These are phyloP conservation scores for Eutrema salsugineum DNA, from an alignment of 441 rosid species.

Conservation along the genomic window DNA sequence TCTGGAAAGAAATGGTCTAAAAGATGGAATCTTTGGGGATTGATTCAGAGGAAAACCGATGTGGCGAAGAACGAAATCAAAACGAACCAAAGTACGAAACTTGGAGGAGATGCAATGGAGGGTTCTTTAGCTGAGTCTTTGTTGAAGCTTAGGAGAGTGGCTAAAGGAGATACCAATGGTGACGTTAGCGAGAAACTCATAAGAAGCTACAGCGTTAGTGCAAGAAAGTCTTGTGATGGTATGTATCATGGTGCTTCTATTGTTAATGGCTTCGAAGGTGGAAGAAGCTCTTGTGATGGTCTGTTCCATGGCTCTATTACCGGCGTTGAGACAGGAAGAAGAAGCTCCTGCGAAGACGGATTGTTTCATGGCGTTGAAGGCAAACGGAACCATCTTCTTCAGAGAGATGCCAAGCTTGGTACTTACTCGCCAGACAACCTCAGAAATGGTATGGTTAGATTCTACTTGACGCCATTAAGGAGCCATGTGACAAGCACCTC, in stretches of 20 bases:
- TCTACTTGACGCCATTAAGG: conserved; percentile 74
- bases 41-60: conserved; percentile 66
- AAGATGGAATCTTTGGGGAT: conserved; percentile 84
- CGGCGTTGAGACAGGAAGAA: conserved; percentile 30
- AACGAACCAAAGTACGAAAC: conserved; percentile 50
- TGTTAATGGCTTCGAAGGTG: conserved; percentile 35
- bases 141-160: conserved; percentile 62
- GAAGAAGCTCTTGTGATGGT: conserved; percentile 49
- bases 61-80: conserved; percentile 57
- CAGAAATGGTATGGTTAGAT: conserved; percentile 78
- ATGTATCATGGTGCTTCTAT: conserved; percentile 12
- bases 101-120: conserved; percentile 59
- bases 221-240: conserved; percentile 40
- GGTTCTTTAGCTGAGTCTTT: conserved; percentile 83
- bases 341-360: conserved; percentile 22
- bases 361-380: conserved; percentile 7
- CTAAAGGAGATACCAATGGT: conserved; percentile 76
- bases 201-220: conserved; percentile 46
- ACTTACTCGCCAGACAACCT: conserved; percentile 75
- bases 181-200: conserved; percentile 91
- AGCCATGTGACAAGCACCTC: conserved; percentile 44
- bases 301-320: conserved; percentile 28
- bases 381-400: conserved; percentile 19
- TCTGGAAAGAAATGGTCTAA: conserved; percentile 50
- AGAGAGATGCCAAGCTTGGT: conserved; percentile 60